These are phyloP conservation scores for Leptographium procerum DNA, from an alignment of 2,329 filamentous ascomycete genomes.

Conservation along the genomic window DNA sequence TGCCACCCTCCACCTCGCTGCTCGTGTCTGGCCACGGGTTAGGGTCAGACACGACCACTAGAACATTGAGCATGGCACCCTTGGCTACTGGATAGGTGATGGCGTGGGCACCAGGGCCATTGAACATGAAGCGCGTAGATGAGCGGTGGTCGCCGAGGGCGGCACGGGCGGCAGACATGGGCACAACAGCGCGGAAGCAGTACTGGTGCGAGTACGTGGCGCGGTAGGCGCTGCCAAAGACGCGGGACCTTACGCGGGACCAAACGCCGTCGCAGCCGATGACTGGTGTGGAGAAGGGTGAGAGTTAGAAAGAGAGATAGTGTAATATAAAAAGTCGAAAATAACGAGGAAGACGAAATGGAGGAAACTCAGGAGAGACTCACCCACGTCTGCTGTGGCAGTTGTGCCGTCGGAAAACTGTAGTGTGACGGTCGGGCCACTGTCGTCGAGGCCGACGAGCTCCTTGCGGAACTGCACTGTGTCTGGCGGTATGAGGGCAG, in stretches of 20 bases:
- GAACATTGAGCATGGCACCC: constrained; percentile 43
- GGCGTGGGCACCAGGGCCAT: constrained; percentile 44
- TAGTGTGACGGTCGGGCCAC: constrained; percentile 9
- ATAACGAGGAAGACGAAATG: too few relatives aligned
- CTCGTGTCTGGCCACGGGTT: not conserved
- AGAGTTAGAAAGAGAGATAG: not conserved
- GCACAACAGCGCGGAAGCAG: constrained; percentile 50
- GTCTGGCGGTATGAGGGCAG: constrained; percentile 17
- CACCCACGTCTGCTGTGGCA: constrained; percentile 22
- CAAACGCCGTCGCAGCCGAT: constrained; percentile 57
- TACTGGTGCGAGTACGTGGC: constrained; percentile 45
- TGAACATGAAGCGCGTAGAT: constrained; percentile 40
- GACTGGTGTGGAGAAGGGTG: constrained; percentile 21
- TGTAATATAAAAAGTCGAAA: too few relatives aligned
- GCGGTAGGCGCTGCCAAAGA: constrained; percentile 34
- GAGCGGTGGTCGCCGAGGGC: constrained; percentile 39
- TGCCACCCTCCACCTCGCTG: not conserved
- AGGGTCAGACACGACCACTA: constrained; percentile 28
- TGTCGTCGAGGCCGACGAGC: constrained; percentile 18
- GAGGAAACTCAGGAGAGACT: not conserved
- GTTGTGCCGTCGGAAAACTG: constrained; percentile 21
- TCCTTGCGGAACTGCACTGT: constrained; percentile 23
- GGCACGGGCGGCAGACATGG: constrained; percentile 42
- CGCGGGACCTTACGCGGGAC: constrained; percentile 37
- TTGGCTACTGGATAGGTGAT: constrained; percentile 51